Conservation (phyloP, 2,329 filamentous ascomycete genomes). For the Aspergillus nomiae region DNA sequence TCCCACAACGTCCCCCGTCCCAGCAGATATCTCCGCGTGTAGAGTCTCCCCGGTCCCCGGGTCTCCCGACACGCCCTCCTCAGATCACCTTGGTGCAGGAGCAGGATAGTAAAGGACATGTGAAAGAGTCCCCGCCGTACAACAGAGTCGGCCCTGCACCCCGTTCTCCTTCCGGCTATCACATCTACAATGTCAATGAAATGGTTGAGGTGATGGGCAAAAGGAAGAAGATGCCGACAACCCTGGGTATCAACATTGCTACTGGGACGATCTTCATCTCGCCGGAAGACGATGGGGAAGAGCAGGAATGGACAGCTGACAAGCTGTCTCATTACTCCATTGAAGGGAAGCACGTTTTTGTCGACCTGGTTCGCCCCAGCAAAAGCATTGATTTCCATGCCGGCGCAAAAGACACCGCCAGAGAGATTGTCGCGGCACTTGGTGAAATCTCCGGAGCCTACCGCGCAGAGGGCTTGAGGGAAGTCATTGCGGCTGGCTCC, state of each 20-base stretch:
- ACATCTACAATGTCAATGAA: constrained; percentile 95
- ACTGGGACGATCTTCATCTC: constrained; percentile 89
- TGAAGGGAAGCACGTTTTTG: constrained; percentile 95
- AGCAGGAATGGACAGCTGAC: constrained; percentile 91
- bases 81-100: constrained; percentile 41
- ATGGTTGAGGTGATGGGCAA: constrained; percentile 97
- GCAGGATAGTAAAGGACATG: constrained; percentile 38
- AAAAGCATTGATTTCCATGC: constrained; percentile 97
- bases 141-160: constrained; percentile 55
- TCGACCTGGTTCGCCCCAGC: constrained; percentile 87
- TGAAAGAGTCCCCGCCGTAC: constrained; percentile 58
- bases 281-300: constrained; percentile 80
- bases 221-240: constrained; percentile 98
- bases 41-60: constrained; percentile 58
- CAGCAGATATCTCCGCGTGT: constrained; percentile 57
- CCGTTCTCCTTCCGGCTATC: constrained; percentile 75
- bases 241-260: constrained; percentile 85
- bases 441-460: constrained; percentile 87
- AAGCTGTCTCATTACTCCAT: constrained; percentile 97
- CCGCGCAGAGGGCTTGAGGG: constrained; percentile 75
- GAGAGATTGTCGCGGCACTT: constrained; percentile 85
- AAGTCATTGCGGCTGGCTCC: constrained; percentile 80
- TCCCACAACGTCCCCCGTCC: constrained; percentile 65
- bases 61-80: constrained; percentile 46
- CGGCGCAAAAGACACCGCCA: constrained; percentile 92